Evolutionary conservation across 805 yeast species (phyloP).

Genomic region (Kodamaea sagamina): DNA sequence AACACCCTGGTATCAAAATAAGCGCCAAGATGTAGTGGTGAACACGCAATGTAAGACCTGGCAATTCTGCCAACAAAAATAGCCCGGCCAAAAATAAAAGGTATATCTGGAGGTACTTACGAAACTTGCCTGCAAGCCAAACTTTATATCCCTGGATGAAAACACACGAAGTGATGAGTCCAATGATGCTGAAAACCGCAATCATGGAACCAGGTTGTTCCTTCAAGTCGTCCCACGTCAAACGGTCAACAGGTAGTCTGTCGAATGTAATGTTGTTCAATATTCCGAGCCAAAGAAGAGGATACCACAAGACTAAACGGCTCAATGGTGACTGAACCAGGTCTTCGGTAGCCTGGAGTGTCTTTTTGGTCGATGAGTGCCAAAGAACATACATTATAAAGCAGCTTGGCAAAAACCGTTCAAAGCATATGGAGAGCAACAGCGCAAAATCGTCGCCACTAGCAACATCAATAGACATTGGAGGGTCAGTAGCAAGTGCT

Average conservation of each 20-base stretch:
- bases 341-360: constrained; percentile 25
- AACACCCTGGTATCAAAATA: constrained; percentile 79
- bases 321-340: constrained; percentile 36
- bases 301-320: constrained; percentile 65
- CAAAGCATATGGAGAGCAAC: constrained; percentile 68
- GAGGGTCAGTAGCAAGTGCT: constrained; percentile 76
- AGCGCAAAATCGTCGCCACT: constrained; percentile 56
- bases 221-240: constrained; percentile 68
- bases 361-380: constrained; percentile 53
- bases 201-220: constrained; percentile 75
- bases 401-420: constrained; percentile 72
- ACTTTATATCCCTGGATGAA: constrained; percentile 73
- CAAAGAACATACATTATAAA: constrained; percentile 74
- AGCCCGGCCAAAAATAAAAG: constrained; percentile 44
- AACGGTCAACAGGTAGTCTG: constrained; percentile 81
- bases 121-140: constrained; percentile 76
- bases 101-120: constrained; percentile 59
- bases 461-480: constrained; percentile 56
- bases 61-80: constrained; percentile 49
- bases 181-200: constrained; percentile 56
- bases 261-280: constrained; percentile 88
- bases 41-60: constrained; percentile 71
- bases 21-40: constrained; percentile 81
- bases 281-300: constrained; percentile 80
- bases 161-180: constrained; percentile 52